These are phyloP conservation scores for Metarhizium anisopliae DNA, from an alignment of 2,329 filamentous ascomycete genomes.

Conservation along the genomic window DNA sequence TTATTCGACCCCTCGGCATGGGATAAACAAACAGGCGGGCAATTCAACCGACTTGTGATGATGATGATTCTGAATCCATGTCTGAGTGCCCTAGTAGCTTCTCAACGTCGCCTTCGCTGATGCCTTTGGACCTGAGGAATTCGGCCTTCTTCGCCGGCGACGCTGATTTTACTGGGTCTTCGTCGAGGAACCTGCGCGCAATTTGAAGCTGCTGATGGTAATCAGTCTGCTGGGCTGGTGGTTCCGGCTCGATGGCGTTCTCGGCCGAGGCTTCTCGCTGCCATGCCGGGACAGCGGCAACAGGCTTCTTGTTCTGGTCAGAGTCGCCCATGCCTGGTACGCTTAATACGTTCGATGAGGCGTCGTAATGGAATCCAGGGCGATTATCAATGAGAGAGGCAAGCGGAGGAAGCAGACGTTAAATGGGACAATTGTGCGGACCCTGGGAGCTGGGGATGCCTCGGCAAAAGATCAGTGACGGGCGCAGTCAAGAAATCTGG, in stretches of 20 bases:
- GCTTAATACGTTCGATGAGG: background rate
- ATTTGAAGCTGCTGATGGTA: constrained; percentile 41
- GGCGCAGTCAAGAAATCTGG: too few species aligned
- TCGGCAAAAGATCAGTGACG: background rate
- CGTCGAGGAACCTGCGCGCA: constrained; percentile 66
- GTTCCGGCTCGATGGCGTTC: constrained; percentile 9
- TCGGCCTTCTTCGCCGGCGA: constrained; percentile 62
- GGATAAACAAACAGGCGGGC: constrained; percentile 1
- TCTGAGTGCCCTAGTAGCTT: constrained; percentile 42
- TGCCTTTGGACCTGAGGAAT: constrained; percentile 71
- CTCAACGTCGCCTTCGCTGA: constrained; percentile 59
- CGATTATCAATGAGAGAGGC: too few species aligned
- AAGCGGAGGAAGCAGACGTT: background rate
- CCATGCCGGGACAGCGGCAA: constrained; percentile 22
- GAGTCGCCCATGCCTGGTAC: constrained; percentile 24
- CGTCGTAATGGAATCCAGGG: background rate
- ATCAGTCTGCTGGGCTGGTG: constrained; percentile 7
- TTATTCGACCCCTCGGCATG: background rate
- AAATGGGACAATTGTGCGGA: too few species aligned
- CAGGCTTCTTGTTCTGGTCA: constrained; percentile 14
- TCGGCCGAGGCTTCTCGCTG: constrained; percentile 15
- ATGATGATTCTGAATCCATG: constrained; percentile 5
- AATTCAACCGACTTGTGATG: constrained; percentile 10
- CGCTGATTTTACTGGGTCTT: constrained; percentile 61
- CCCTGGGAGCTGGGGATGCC: background rate